These are phyloP conservation scores for Kodamaea derodonti DNA, from an alignment of 1,139 yeast species.

Conservation along the genomic window DNA sequence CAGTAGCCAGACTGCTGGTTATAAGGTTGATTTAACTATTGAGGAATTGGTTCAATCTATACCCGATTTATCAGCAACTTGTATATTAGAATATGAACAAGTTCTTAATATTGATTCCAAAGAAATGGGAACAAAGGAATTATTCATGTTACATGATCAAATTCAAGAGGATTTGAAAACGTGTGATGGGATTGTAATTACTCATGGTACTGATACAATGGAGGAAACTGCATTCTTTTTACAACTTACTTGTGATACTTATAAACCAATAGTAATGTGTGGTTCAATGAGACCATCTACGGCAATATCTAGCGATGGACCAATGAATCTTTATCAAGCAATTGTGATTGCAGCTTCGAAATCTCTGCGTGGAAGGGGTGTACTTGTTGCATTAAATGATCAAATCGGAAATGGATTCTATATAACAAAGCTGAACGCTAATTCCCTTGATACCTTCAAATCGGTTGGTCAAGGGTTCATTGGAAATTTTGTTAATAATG, in stretches of 20 bases:
- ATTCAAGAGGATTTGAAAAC: constrained; percentile 42
- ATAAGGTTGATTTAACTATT: constrained; percentile 61
- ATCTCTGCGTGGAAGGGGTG: constrained; percentile 54
- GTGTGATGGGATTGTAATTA: constrained; percentile 57
- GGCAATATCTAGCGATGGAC: constrained; percentile 67
- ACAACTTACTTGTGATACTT: constrained; percentile 53
- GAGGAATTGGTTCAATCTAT: constrained; percentile 56
- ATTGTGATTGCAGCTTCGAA: constrained; percentile 56
- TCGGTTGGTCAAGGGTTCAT: constrained; percentile 66
- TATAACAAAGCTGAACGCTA: constrained; percentile 67
- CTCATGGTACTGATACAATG: constrained; percentile 72
- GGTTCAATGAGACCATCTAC: constrained; percentile 76
- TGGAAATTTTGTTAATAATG: constrained; percentile 66
- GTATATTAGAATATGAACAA: constrained; percentile 62
- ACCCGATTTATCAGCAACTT: constrained; percentile 58
- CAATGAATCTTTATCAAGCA: constrained; percentile 70
- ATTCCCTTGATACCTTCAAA: constrained; percentile 65
- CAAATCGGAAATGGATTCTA: constrained; percentile 67
- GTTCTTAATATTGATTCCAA: constrained; percentile 63
- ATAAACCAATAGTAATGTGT: constrained; percentile 62
- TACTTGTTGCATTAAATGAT: constrained; percentile 62
- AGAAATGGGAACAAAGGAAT: constrained; percentile 47
- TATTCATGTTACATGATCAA: constrained; percentile 33
- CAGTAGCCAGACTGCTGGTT: constrained; percentile 63
- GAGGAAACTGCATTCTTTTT: constrained; percentile 70